These are phyloP conservation scores for Bipolaris bicolor DNA, from an alignment of 2,329 filamentous ascomycete genomes.

Conservation along the genomic window DNA sequence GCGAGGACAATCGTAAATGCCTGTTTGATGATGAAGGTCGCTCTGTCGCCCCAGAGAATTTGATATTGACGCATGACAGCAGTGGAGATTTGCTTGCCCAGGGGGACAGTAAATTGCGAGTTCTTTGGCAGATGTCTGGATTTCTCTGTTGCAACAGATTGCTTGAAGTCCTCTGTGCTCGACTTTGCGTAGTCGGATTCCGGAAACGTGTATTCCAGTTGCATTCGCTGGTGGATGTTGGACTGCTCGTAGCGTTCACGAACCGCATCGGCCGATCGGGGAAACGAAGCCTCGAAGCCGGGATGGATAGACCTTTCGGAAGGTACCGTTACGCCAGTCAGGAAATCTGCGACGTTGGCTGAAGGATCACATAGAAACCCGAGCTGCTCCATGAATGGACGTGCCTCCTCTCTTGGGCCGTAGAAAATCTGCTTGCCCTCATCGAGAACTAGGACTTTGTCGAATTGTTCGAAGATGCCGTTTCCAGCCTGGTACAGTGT, in stretches of 20 bases:
- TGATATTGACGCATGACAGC: constrained; percentile 68
- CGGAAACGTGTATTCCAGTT: not conserved
- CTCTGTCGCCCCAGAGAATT: constrained; percentile 68
- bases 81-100: constrained; percentile 24
- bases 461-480: constrained; percentile 66
- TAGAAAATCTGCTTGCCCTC: constrained; percentile 79
- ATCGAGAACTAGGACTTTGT: constrained; percentile 75
- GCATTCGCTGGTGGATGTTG: not conserved
- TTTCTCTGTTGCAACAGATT: not conserved
- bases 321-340: constrained; percentile 69
- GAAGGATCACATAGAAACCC: constrained; percentile 69
- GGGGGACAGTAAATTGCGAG: constrained; percentile 42
- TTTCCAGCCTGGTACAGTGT: constrained; percentile 62
- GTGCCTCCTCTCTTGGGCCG: constrained; percentile 64
- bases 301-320: constrained; percentile 48
- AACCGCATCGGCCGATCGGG: constrained; percentile 50
- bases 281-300: constrained; percentile 50
- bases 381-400: constrained; percentile 67
- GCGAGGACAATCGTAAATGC: constrained; percentile 63
- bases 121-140: constrained; percentile 55
- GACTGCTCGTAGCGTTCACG: constrained; percentile 2
- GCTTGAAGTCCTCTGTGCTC: not conserved
- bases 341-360: constrained; percentile 72
- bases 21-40: constrained; percentile 68
- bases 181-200: not conserved